Evolutionary conservation across 345 rosid species (phyloP).

Genomic region (Stellera chamaejasme): DNA sequence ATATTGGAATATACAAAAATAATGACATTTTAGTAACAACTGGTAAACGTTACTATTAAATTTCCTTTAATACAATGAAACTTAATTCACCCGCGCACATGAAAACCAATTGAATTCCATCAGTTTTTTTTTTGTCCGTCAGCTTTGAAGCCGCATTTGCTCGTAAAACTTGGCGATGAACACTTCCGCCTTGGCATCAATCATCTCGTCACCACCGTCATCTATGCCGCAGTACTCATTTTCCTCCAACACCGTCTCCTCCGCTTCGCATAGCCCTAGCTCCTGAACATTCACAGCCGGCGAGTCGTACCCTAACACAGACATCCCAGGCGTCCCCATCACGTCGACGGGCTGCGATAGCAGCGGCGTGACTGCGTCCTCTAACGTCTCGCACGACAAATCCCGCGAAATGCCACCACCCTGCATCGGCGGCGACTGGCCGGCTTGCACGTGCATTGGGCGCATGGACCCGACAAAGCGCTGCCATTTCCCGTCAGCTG

Average conservation of each 20-base stretch:
- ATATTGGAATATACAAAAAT: too few species aligned
- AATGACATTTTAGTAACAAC: too few species aligned
- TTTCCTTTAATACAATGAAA: too few species aligned
- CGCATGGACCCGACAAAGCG: conserved; percentile 44
- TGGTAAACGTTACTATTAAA: too few species aligned
- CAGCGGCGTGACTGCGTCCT: conserved; percentile 24
- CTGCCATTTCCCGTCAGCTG: conserved; percentile 23
- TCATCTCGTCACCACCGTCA: conserved; percentile 48
- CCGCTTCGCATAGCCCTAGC: conserved; percentile 16
- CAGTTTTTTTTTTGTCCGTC: too few species aligned
- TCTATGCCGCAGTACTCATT: conserved; percentile 5
- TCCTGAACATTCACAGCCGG: conserved; percentile 41
- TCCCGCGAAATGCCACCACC: too few species aligned
- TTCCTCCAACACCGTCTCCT: conserved; percentile 15
- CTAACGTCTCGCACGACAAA: conserved; percentile 7
- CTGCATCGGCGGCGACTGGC: conserved; percentile 19
- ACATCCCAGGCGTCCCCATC: neutral
- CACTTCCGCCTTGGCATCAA: conserved; percentile 65
- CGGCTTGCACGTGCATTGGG: conserved; percentile 27
- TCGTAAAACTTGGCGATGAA: conserved; percentile 51
- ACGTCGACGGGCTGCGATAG: conserved; percentile 10
- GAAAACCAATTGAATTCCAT: neutral
- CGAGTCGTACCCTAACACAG: conserved; percentile 26
- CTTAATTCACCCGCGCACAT: neutral
- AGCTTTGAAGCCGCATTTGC: conserved; percentile 46